Base-by-base conservation (phyloP, 1,284 basidiomycete genomes). In the Phellopilus nigrolimitatus region DNA sequence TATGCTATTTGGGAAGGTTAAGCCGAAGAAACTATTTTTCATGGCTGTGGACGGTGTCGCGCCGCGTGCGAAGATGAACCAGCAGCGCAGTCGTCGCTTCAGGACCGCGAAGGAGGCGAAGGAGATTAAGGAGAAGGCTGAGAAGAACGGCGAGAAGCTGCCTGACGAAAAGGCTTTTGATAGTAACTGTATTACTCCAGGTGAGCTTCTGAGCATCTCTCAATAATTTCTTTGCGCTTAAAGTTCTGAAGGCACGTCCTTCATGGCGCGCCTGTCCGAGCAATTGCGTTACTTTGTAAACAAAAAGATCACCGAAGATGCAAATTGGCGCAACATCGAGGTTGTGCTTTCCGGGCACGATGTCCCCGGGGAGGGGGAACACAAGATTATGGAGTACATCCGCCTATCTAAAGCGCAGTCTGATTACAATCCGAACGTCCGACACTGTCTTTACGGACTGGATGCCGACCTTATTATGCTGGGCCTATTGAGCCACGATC, bases 381-480 rank as follows among this genome's bases (percentile, higher is more conserved):
- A 99, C 79, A 99, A 99, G 77, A 95, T 99, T 62, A 98, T 99
- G 89, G 97, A 99, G 68, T 99, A 95, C 69, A 98, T 99, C 64
- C 88, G 97, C 46, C 73, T 93, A 56, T 84, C 85, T 53, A 91
- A 95, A 62, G 94, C 97, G 22, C 97, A 99, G 68, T 90, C 90
- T 7, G 88, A 90, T 65, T 97, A 99, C 72, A 84, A 94, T 67
- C 89, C 92, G 17, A 95, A 95, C 64, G 76, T 91, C 47, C 85
- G 97, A 58, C 97, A 99, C 70, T 99, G 97, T 70, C 73, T 99
- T 51, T 99, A 99, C 69, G 97, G 97, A 39, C 82, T 99, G 31
- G 97, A 99, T 66, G 97, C 97, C 47, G 97, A 99, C 71, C 72
- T 99, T 56, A 92, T 99, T 71, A 99, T 99, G 97, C 78, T 99